These are phyloP conservation scores for Lachnellula cervina DNA, from an alignment of 2,329 filamentous ascomycete species.

Conservation along the genomic window DNA sequence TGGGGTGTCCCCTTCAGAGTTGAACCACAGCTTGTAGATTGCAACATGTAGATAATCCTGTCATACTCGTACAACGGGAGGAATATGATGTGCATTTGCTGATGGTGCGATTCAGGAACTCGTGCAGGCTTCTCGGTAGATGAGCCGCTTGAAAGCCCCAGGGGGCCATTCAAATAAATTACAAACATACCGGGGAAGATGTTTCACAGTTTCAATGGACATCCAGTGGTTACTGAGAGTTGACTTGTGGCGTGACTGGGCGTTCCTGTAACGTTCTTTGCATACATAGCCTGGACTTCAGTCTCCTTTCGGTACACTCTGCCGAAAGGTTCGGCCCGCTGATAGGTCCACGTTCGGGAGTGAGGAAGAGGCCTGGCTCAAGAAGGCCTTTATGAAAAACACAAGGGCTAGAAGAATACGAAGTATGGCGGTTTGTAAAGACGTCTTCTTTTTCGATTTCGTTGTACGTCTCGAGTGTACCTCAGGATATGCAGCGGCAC, in stretches of 20 bases:
- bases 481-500: slow-evolving; percentile 21
- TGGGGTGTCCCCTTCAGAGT: not conserved
- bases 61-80: slow-evolving; percentile 12
- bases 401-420: not conserved
- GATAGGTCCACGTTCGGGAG: slow-evolving; percentile 17
- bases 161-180: slow-evolving; percentile 22
- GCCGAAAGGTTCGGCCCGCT: slow-evolving; percentile 27
- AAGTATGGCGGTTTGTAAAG: not conserved
- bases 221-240: slow-evolving; percentile 10
- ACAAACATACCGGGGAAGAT: slow-evolving; percentile 26
- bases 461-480: slow-evolving; percentile 15
- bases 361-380: slow-evolving; percentile 5
- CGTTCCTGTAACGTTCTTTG: slow-evolving; percentile 25
- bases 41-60: slow-evolving; percentile 16
- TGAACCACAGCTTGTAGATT: slow-evolving; percentile 13
- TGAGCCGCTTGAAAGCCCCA: slow-evolving; percentile 18
- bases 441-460: not conserved
- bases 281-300: slow-evolving; percentile 25
- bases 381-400: slow-evolving; percentile 2
- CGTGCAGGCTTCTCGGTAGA: slow-evolving; percentile 24
- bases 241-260: slow-evolving; percentile 20
- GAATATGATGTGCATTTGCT: slow-evolving; percentile 28
- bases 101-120: slow-evolving; percentile 11
- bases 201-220: slow-evolving; percentile 11
- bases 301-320: slow-evolving; percentile 20